Conservation (phyloP, 805 yeast genomes). For the Blastobotrys americana region DNA sequence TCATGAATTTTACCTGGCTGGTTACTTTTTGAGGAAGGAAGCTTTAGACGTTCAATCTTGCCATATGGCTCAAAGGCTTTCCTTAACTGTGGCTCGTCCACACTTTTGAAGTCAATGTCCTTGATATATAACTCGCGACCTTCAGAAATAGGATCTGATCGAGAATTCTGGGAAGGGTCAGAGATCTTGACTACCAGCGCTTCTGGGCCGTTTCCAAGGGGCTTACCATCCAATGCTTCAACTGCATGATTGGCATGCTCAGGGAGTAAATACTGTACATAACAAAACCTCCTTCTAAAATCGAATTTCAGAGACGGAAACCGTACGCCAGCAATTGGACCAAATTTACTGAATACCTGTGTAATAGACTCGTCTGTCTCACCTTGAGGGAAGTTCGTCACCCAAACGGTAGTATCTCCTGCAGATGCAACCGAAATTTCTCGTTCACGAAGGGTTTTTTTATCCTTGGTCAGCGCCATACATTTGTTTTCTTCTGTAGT, state of each 20-base stretch:
- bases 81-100: constrained; percentile 35
- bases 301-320: constrained; percentile 56
- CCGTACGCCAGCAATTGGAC: constrained; percentile 44
- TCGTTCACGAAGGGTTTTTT: constrained; percentile 38
- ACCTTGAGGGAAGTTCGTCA: constrained; percentile 63
- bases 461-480: constrained; percentile 54
- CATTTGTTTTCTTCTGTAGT: constrained; percentile 40
- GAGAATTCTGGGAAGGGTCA: constrained; percentile 41
- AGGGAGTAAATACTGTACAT: constrained; percentile 47
- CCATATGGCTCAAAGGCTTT: constrained; percentile 46
- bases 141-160: constrained; percentile 43
- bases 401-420: constrained; percentile 53
- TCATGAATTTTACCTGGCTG: constrained; percentile 37
- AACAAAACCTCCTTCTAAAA: constrained; percentile 62
- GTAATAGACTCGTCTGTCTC: constrained; percentile 36
- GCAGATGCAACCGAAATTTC: constrained; percentile 42
- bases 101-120: constrained; percentile 42
- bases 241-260: constrained; percentile 43
- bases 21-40: constrained; percentile 38
- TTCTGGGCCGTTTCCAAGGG: constrained; percentile 25
- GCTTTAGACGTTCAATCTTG: constrained; percentile 40
- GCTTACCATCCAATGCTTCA: constrained; percentile 34
- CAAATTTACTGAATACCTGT: constrained; percentile 36
- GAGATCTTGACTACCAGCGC: constrained; percentile 54
- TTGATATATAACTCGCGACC: constrained; percentile 52